phyloP scores from a whole-genome alignment of 2,329 filamentous ascomycete genomes.

The Penicillium glabrum region DNA sequence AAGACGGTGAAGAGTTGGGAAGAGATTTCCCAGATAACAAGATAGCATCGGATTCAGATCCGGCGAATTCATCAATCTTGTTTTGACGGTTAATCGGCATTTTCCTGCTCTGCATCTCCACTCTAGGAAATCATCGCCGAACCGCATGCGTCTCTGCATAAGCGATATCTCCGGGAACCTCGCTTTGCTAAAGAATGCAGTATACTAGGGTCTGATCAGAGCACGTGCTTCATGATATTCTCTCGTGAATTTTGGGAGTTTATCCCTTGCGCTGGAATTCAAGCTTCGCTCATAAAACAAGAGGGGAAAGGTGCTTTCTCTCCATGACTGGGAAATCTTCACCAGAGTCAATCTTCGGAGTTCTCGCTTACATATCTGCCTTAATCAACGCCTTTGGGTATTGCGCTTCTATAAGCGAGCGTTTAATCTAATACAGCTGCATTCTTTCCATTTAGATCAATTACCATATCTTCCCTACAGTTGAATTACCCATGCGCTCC shows the following conservation, averaged over 20 bases:
- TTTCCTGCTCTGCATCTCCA: neutral
- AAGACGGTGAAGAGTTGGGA: neutral
- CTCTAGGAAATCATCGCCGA: conserved; percentile 1
- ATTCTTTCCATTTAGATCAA: too few species aligned
- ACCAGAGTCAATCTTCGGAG: neutral
- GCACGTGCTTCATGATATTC: neutral
- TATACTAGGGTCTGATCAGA: too few species aligned
- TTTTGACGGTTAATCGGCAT: neutral
- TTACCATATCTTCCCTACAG: too few species aligned
- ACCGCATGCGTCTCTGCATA: neutral
- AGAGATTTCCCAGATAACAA: neutral
- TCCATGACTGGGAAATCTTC: neutral
- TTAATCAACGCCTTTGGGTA: too few species aligned
- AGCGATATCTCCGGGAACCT: neutral
- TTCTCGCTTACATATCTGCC: too few species aligned
- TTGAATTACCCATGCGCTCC: too few species aligned
- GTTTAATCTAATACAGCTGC: too few species aligned
- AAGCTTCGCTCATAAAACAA: too few species aligned
- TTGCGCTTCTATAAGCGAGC: too few species aligned
- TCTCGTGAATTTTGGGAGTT: neutral
- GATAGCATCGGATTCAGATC: conserved; percentile 2
- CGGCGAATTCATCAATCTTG: neutral
- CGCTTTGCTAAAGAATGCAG: too few species aligned
- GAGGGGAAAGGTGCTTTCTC: too few species aligned
- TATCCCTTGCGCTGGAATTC: too few species aligned